Base-by-base conservation (phyloP, 208 protist species). In the Perkinsela sp. region DNA sequence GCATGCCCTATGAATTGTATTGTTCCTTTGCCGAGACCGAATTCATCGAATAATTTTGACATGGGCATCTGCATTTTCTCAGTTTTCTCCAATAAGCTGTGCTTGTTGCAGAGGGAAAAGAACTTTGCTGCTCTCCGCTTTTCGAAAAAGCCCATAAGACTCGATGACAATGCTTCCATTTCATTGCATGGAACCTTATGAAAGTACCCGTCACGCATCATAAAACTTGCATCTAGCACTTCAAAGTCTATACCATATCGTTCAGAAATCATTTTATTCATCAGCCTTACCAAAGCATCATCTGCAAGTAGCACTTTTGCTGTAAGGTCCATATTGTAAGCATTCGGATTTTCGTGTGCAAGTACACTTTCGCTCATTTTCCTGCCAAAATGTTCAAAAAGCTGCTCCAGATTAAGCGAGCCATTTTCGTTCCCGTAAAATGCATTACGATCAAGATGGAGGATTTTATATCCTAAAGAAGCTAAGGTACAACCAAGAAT, bases 361-460 rank as follows among this genome's bases (percentile, higher is more conserved):
- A 57, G 22, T 6, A 57, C 13, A 57, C 40, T 57, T n/a, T n/a
- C n/a, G 22, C 40, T 57, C 22, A 6, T 6, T n/a, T 6, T 57
- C 40, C 40, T 57, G n/a, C n/a, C 68, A 70, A 97, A 96, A 74
- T 95, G 90, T 73, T 94, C 73, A 77, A 90, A 97, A 1, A 98
- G 76, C 80, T 98, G 95, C 32, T 91, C 80, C 31, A 99, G 81
- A 77, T 96, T 98, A 1, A 99, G 79, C 2, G 95, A 98, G 15
- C 96, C 97, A 75, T 80, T 94, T 71, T 97, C 96, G 40, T 93
- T 96, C 73, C 97, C 97, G 78, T 99, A 99, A 83, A 98, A 99
- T 28, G 88, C 74, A 79, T 99, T 99, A 72, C 96, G 86, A 78
- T 99, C 97, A 76, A 99, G 91, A 72, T 99, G 96, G 30, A 99